phyloP scores from a whole-genome alignment of 306 rosid genomes.

The Ormosia emarginata region DNA sequence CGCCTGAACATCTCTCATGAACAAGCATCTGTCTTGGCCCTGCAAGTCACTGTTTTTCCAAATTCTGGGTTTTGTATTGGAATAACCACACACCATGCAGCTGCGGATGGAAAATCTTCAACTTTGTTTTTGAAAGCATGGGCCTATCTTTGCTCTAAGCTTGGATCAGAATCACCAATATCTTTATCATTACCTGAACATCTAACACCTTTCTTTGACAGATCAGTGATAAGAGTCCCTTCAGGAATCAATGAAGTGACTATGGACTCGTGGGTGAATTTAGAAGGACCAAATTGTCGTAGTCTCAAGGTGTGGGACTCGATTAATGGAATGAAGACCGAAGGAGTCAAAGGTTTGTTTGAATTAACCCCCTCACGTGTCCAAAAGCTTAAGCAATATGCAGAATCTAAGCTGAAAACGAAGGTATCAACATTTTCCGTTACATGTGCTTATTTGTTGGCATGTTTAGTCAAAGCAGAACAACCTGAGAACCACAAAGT shows the following conservation, averaged over 20 bases:
- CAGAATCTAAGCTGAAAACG: too few relatives aligned
- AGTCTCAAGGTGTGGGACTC: slow-evolving; percentile 9
- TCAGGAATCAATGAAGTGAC: background rate
- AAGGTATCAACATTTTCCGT: too few relatives aligned
- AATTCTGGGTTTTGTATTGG: slow-evolving; percentile 20
- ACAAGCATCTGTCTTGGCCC: background rate
- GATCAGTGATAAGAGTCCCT: slow-evolving; percentile 20
- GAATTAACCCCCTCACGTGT: too few relatives aligned
- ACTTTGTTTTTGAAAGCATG: slow-evolving; percentile 32
- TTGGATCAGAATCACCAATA: background rate
- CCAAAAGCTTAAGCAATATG: too few relatives aligned
- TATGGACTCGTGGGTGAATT: background rate
- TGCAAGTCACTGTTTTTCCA: slow-evolving; percentile 30
- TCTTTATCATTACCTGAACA: background rate
- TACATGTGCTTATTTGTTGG: too few relatives aligned
- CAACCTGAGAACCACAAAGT: too few relatives aligned
- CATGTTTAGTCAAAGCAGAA: too few relatives aligned
- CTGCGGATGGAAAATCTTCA: slow-evolving; percentile 9
- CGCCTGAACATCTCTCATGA: background rate
- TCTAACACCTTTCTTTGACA: slow-evolving; percentile 18
- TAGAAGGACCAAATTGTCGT: slow-evolving; percentile 11
- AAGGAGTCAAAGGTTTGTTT: background rate
- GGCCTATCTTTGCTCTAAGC: slow-evolving; percentile 26
- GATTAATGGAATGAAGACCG: background rate
- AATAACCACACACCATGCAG: slow-evolving; percentile 9